Percentiles rank a stretch among this genome's conserved stretches.
These are phyloP conservation scores for Akebia trifoliata DNA, from an alignment of 164 flowering plant genomes.

Conservation along the genomic window DNA sequence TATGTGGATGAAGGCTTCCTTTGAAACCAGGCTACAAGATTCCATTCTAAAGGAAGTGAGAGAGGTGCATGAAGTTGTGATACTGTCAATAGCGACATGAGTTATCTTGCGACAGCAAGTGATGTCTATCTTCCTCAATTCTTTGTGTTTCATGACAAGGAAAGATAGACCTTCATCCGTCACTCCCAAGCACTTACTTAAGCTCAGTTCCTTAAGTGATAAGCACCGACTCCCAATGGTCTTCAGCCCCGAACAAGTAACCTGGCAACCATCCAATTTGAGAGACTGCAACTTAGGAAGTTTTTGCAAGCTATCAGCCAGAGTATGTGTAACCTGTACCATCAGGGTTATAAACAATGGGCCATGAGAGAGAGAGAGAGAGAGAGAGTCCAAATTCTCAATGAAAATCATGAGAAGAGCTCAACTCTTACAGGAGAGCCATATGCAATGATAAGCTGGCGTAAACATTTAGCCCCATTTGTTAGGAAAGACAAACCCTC, in stretches of 20 bases:
- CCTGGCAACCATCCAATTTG: conserved; percentile 69
- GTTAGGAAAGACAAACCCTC: conserved; percentile 58
- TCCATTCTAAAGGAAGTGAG: conserved; percentile 83
- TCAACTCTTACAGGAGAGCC: conserved; percentile 56
- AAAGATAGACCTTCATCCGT: conserved; percentile 73
- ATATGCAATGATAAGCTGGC: conserved; percentile 55
- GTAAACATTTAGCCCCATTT: conserved; percentile 39
- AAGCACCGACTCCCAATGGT: conserved; percentile 59
- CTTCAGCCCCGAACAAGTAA: conserved; percentile 59
- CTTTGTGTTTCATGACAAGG: conserved; percentile 53
- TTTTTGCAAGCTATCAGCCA: conserved; percentile 51
- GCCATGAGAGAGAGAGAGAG: neutral
- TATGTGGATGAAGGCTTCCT: conserved; percentile 66
- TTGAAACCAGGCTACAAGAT: conserved; percentile 60
- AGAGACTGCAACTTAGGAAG: conserved; percentile 60
- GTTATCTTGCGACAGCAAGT: conserved; percentile 88
- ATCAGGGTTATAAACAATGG: conserved; percentile 9
- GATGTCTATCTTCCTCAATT: conserved; percentile 68
- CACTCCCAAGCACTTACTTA: conserved; percentile 85
- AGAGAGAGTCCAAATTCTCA: neutral
- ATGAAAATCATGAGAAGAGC: conserved; percentile 1
- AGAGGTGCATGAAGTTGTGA: conserved; percentile 56
- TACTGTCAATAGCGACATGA: conserved; percentile 48
- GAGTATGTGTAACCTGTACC: conserved; percentile 61
- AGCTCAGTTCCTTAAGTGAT: conserved; percentile 63